Evolutionary conservation across 208 protist genomes (phyloP).

Genomic region (Trypanosoma conorhini): DNA sequence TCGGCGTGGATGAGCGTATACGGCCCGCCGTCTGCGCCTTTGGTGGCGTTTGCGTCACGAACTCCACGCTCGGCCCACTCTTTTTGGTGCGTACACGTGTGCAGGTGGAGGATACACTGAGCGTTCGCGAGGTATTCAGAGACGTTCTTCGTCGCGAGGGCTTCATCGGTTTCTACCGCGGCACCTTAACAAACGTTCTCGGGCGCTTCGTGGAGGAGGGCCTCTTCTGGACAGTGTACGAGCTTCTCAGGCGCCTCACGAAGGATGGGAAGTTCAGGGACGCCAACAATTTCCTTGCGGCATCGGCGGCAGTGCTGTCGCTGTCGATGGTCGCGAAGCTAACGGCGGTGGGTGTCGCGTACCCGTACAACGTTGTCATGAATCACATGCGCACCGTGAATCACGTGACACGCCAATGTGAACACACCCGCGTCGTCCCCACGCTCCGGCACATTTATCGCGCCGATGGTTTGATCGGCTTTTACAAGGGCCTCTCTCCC

Average conservation of each 20-base stretch:
- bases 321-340: slow-evolving; percentile 85
- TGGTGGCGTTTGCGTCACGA: slow-evolving; percentile 78
- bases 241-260: slow-evolving; percentile 81
- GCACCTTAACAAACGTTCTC: slow-evolving; percentile 77
- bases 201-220: slow-evolving; percentile 89
- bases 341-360: slow-evolving; percentile 61
- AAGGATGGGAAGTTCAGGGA: slow-evolving; percentile 58
- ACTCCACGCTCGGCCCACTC: slow-evolving; percentile 70
- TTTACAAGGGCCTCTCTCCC: slow-evolving; percentile 89
- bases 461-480: slow-evolving; percentile 73
- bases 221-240: slow-evolving; percentile 87
- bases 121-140: slow-evolving; percentile 67
- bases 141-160: slow-evolving; percentile 77
- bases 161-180: slow-evolving; percentile 80
- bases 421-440: slow-evolving; percentile 60
- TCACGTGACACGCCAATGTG: slow-evolving; percentile 70
- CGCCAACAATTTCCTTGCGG: slow-evolving; percentile 45
- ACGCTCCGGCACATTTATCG: slow-evolving; percentile 79
- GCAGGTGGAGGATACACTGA: slow-evolving; percentile 79
- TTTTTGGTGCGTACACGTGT: slow-evolving; percentile 90
- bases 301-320: slow-evolving; percentile 73
- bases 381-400: slow-evolving; percentile 89
- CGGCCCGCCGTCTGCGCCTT: slow-evolving; percentile 62
- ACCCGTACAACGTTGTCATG: slow-evolving; percentile 93
- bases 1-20: slow-evolving; percentile 52